Evolutionary conservation across 208 protist species (phyloP).

Genomic region (Trypanosoma scelopori): DNA sequence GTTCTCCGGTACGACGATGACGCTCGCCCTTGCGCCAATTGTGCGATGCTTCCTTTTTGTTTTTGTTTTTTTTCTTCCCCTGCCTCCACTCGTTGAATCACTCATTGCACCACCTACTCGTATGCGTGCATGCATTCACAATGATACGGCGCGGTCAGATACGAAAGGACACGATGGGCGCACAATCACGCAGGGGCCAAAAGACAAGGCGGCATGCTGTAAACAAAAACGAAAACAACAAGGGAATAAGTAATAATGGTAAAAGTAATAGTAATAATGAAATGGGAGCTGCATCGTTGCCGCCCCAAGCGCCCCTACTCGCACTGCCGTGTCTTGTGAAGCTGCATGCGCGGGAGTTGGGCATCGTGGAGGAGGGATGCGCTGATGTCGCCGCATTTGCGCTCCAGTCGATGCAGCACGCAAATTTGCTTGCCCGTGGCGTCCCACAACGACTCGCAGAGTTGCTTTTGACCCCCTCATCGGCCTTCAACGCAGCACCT

Average conservation of each 20-base stretch:
- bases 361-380: constrained; percentile 56
- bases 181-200: constrained; percentile 9
- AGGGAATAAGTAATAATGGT: constrained; percentile 15
- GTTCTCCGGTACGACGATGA: too few relatives aligned
- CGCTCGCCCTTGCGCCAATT: too few relatives aligned
- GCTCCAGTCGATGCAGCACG: constrained; percentile 39
- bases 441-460: constrained; percentile 57
- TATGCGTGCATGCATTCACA: too few relatives aligned
- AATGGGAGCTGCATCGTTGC: background rate
- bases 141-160: background rate
- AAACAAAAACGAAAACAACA: constrained; percentile 15
- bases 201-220: constrained; percentile 15
- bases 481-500: constrained; percentile 1
- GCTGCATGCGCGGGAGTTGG: constrained; percentile 39
- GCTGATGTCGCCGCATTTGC: constrained; percentile 48
- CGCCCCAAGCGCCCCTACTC: background rate
- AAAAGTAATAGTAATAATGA: constrained; percentile 12
- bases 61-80: too few relatives aligned
- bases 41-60: too few relatives aligned
- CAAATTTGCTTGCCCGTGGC: constrained; percentile 27
- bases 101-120: too few relatives aligned
- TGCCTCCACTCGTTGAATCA: too few relatives aligned
- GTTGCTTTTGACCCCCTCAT: constrained; percentile 32
- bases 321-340: constrained; percentile 42
- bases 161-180: constrained; percentile 16